A percentile compares a stretch with the other conserved stretches of the same genome.
These are phyloP conservation scores for Suillus discolor DNA, from an alignment of 768 basidiomycete species.

Conservation along the genomic window DNA sequence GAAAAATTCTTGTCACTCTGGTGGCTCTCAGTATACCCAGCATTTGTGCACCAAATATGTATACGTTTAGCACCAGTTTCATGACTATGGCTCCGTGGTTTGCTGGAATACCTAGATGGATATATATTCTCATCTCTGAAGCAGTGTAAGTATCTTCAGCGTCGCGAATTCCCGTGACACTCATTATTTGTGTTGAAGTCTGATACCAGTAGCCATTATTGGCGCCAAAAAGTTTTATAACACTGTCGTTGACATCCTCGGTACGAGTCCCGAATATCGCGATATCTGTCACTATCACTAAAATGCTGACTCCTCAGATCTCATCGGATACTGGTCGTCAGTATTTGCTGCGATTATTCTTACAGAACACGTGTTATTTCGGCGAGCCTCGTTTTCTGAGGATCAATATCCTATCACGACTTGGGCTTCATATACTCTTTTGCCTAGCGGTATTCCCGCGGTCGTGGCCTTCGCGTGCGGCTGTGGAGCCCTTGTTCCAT, in stretches of 20 bases:
- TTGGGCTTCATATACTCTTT: constrained; percentile 37
- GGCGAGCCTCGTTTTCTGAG: constrained; percentile 31
- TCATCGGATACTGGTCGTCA: constrained; percentile 50
- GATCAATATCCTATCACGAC: constrained; percentile 36
- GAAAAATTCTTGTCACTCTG: constrained; percentile 49
- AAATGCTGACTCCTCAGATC: constrained; percentile 19
- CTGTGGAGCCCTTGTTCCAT: constrained; percentile 43
- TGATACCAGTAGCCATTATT: constrained; percentile 50
- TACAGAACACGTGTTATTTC: constrained; percentile 48
- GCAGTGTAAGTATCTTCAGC: constrained; percentile 38
- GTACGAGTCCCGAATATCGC: constrained; percentile 22
- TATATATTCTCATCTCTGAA: constrained; percentile 47
- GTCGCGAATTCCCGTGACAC: not conserved
- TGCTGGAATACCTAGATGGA: constrained; percentile 44
- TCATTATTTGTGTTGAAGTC: constrained; percentile 23
- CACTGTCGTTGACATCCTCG: constrained; percentile 45
- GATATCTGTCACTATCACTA: not conserved
- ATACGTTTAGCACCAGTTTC: constrained; percentile 51
- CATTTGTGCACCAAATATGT: constrained; percentile 62
- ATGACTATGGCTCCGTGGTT: constrained; percentile 40
- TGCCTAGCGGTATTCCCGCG: constrained; percentile 47
- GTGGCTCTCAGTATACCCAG: constrained; percentile 56
- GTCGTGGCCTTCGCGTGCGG: constrained; percentile 41
- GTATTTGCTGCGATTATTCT: constrained; percentile 41
- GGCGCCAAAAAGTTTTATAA: constrained; percentile 48